Percentiles rank a stretch among this genome's conserved stretches.
Conservation (phyloP, 2,329 filamentous ascomycete species). For the Talaromyces albobiverticillius region DNA sequence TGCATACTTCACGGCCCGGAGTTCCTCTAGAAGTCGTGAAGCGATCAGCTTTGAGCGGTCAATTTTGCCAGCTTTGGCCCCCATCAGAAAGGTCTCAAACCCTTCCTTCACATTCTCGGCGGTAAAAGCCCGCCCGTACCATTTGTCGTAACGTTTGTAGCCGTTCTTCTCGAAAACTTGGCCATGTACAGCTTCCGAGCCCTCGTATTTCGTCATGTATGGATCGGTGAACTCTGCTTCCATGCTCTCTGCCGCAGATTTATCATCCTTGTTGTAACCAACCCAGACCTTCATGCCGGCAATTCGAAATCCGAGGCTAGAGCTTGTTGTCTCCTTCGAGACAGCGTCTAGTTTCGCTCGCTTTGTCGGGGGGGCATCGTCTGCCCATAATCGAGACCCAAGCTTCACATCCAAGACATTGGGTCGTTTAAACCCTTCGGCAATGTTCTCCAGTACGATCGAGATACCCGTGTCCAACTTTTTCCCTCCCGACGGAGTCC, state of each 20-base stretch:
- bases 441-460: slow-evolving; percentile 81
- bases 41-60: slow-evolving; percentile 46
- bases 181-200: slow-evolving; percentile 44
- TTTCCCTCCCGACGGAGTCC: slow-evolving; percentile 53
- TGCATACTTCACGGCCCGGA: slow-evolving; percentile 46
- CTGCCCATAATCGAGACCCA: slow-evolving; percentile 80
- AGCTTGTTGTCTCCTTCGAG: slow-evolving; percentile 57
- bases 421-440: slow-evolving; percentile 74
- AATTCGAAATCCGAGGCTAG: slow-evolving; percentile 61
- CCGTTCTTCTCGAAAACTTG: slow-evolving; percentile 47
- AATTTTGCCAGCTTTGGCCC: slow-evolving; percentile 38
- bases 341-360: slow-evolving; percentile 59
- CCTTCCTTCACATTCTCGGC: slow-evolving; percentile 55
- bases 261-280: slow-evolving; percentile 29
- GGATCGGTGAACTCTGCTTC: slow-evolving; percentile 28
- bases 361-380: slow-evolving; percentile 60
- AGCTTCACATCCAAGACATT: slow-evolving; percentile 95
- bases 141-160: slow-evolving; percentile 63
- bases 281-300: slow-evolving; percentile 63
- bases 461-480: slow-evolving; percentile 74
- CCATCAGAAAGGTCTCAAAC: slow-evolving; percentile 57
- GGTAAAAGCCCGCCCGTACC: slow-evolving; percentile 61
- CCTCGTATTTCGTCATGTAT: slow-evolving; percentile 41
- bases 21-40: slow-evolving; percentile 37
- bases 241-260: slow-evolving; percentile 23